A percentile compares a stretch with the other conserved stretches of the same genome.
These are phyloP conservation scores for Oligophagozyma castellii DNA, from an alignment of 1,139 yeast species.

Conservation along the genomic window DNA sequence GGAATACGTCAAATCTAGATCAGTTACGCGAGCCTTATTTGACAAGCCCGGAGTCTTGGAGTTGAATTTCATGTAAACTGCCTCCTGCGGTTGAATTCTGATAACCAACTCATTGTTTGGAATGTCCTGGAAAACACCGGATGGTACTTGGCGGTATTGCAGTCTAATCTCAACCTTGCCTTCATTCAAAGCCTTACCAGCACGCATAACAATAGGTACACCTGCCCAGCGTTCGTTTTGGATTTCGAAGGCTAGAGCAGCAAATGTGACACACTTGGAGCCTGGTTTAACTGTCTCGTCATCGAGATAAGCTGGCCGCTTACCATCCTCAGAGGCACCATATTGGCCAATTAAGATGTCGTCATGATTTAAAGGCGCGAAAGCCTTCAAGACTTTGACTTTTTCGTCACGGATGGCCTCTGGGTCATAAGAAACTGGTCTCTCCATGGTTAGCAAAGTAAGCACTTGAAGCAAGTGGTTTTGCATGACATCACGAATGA, in stretches of 20 bases:
- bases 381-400: constrained; percentile 78
- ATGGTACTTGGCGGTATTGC: constrained; percentile 77
- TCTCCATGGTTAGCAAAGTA: constrained; percentile 87
- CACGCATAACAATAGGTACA: constrained; percentile 89
- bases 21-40: constrained; percentile 70
- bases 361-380: constrained; percentile 49
- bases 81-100: constrained; percentile 89
- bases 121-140: constrained; percentile 68
- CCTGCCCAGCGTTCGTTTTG: constrained; percentile 97
- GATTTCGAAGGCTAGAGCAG: constrained; percentile 67
- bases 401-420: constrained; percentile 94
- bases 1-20: constrained; percentile 77
- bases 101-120: constrained; percentile 89
- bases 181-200: constrained; percentile 90
- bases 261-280: constrained; percentile 85
- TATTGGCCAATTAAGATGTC: constrained; percentile 84
- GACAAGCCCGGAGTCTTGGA: constrained; percentile 87
- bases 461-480: constrained; percentile 89
- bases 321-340: constrained; percentile 68
- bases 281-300: constrained; percentile 78
- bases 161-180: constrained; percentile 89
- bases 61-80: constrained; percentile 83
- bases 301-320: constrained; percentile 81
- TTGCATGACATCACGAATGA: constrained; percentile 96
- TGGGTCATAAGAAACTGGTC: constrained; percentile 80